phyloP scores from a whole-genome alignment of 148 eudicot genomes.

The Nyssa sinensis region DNA sequence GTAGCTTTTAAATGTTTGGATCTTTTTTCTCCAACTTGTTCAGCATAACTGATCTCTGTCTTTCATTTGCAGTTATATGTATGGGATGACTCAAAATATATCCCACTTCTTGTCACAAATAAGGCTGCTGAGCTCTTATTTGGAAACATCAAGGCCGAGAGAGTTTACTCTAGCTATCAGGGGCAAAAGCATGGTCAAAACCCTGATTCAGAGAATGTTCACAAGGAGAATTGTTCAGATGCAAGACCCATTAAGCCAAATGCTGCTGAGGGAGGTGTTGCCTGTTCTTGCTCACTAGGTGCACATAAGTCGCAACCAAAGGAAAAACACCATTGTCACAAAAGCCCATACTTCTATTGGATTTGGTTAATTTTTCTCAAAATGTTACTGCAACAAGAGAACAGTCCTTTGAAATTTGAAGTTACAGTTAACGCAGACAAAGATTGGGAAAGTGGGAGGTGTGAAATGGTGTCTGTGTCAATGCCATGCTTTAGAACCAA shows the following conservation, averaged over 20 bases:
- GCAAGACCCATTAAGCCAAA: slow-evolving; percentile 6
- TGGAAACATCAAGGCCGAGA: slow-evolving; percentile 72
- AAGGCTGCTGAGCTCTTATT: slow-evolving; percentile 75
- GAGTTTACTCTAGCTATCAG: slow-evolving; percentile 49
- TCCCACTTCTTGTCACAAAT: slow-evolving; percentile 69
- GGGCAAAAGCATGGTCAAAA: slow-evolving; percentile 25
- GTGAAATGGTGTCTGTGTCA: slow-evolving; percentile 51
- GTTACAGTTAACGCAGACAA: slow-evolving; percentile 42
- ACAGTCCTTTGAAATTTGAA: slow-evolving; percentile 63
- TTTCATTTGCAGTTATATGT: slow-evolving; percentile 61
- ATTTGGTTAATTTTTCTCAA: slow-evolving; percentile 72
- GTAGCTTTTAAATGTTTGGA: background rate
- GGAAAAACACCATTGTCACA: slow-evolving; percentile 1
- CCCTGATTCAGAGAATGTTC: background rate
- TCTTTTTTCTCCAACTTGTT: background rate
- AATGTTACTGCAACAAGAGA: slow-evolving; percentile 48
- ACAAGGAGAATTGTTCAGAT: background rate
- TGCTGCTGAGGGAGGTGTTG: background rate
- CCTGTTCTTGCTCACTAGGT: slow-evolving; percentile 1
- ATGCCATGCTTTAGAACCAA: slow-evolving; percentile 36
- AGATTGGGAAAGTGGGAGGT: slow-evolving; percentile 66
- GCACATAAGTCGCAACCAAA: slow-evolving; percentile 12
- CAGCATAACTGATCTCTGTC: background rate
- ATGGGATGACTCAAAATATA: slow-evolving; percentile 69
- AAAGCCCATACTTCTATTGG: slow-evolving; percentile 37